Conservation (phyloP, 2,329 filamentous ascomycete genomes). For the Huntiella decipiens region DNA sequence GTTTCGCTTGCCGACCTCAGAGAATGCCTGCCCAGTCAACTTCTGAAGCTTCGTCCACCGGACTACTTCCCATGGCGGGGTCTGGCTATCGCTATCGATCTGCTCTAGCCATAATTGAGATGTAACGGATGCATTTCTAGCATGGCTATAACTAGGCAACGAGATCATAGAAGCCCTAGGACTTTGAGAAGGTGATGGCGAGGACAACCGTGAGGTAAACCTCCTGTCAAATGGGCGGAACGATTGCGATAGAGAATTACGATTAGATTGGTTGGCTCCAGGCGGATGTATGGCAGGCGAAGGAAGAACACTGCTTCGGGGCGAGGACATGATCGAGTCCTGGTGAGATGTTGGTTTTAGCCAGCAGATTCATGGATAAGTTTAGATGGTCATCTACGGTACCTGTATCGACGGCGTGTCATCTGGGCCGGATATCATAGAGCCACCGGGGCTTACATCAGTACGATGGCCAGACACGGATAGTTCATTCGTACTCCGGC, state of each 20-base stretch:
- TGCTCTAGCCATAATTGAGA: slow-evolving; percentile 47
- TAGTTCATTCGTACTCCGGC: too few species aligned
- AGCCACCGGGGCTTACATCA: slow-evolving; percentile 44
- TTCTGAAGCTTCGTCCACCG: slow-evolving; percentile 89
- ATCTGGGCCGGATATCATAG: slow-evolving; percentile 55
- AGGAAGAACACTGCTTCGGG: slow-evolving; percentile 55
- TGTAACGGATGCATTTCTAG: slow-evolving; percentile 59
- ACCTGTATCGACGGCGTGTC: slow-evolving; percentile 73
- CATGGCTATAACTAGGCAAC: slow-evolving; percentile 56
- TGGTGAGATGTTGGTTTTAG: slow-evolving; percentile 15
- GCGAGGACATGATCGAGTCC: slow-evolving; percentile 44
- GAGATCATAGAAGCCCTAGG: slow-evolving; percentile 49
- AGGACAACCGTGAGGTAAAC: slow-evolving; percentile 70
- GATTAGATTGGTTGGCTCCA: slow-evolving; percentile 46
- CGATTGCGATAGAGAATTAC: slow-evolving; percentile 26
- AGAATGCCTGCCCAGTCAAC: slow-evolving; percentile 75
- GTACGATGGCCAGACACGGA: too few species aligned
- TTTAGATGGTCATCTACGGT: slow-evolving; percentile 11
- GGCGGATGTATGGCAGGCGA: slow-evolving; percentile 48
- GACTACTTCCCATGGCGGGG: slow-evolving; percentile 89
- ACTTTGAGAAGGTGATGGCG: slow-evolving; percentile 34
- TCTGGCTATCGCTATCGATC: slow-evolving; percentile 48
- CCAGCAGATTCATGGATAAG: background rate
- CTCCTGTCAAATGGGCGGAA: slow-evolving; percentile 87
- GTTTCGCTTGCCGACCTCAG: slow-evolving; percentile 76